phyloP scores from a whole-genome alignment of 441 rosid species.

The Eutrema salsugineum region DNA sequence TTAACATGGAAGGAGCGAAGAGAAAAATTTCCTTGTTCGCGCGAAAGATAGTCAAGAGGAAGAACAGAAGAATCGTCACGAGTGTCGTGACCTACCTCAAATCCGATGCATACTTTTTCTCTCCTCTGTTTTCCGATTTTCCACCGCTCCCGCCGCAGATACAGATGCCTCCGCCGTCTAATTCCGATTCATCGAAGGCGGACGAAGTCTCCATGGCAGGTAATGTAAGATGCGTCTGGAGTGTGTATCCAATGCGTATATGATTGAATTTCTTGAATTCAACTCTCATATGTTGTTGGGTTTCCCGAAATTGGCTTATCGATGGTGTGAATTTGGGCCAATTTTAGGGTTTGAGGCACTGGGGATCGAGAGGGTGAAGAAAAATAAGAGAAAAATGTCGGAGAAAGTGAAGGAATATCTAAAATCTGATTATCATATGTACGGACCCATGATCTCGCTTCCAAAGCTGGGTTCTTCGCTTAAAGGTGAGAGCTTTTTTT shows the following conservation, averaged over 20 bases:
- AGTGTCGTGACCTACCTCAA: conserved; percentile 38
- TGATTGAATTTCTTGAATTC: no score
- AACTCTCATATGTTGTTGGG: neutral
- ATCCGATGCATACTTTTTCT: conserved; percentile 46
- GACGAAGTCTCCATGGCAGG: conserved; percentile 7
- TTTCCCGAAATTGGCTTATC: neutral
- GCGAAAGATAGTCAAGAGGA: conserved; percentile 21
- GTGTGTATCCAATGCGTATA: neutral
- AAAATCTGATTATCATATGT: conserved; percentile 43
- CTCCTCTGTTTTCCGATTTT: conserved; percentile 39
- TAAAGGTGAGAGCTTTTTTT: conserved; percentile 32
- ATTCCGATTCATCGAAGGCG: neutral
- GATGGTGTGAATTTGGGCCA: neutral
- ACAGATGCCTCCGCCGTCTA: neutral
- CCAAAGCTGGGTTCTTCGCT: conserved; percentile 7
- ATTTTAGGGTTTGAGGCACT: conserved; percentile 3
- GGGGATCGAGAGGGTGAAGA: conserved; percentile 15
- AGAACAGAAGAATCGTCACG: conserved; percentile 26
- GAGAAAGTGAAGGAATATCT: conserved; percentile 43
- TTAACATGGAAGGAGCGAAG: conserved; percentile 4
- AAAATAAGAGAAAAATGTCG: conserved; percentile 24
- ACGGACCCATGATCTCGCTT: conserved; percentile 35
- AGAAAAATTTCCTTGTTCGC: neutral
- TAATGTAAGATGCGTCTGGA: neutral
- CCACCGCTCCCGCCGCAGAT: neutral